Percentiles rank a stretch among this genome's conserved stretches.
phyloP scores from a whole-genome alignment of 768 basidiomycete genomes.

The Porpolomopsis calyptriformis region DNA sequence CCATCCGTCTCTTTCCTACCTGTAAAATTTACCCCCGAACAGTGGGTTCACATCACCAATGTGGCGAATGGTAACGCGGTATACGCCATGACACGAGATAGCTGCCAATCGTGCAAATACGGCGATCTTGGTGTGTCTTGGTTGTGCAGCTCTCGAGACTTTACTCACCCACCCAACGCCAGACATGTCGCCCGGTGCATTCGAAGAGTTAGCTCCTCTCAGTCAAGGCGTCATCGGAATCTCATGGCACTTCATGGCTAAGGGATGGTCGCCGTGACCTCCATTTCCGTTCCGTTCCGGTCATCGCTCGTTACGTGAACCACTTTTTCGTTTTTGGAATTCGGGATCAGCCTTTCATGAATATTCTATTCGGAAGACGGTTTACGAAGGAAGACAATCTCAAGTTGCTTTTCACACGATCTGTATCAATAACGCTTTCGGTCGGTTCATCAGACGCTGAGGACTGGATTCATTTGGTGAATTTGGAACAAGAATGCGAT shows the following conservation, averaged over 20 bases:
- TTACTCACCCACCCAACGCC: constrained; percentile 4
- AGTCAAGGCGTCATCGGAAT: constrained; percentile 41
- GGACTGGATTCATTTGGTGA: too few species aligned
- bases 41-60: constrained; percentile 57
- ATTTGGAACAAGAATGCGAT: too few species aligned
- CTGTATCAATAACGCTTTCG: too few species aligned
- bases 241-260: constrained; percentile 50
- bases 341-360: too few species aligned
- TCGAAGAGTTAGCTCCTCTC: constrained; percentile 40
- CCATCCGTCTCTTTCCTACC: neutral
- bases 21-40: constrained; percentile 5
- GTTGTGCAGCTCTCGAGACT: neutral
- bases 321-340: neutral
- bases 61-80: constrained; percentile 39
- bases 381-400: too few species aligned
- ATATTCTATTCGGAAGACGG: too few species aligned
- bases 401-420: too few species aligned
- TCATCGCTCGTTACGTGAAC: neutral
- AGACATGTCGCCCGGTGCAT: constrained; percentile 63
- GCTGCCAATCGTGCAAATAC: constrained; percentile 44
- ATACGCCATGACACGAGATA: constrained; percentile 44
- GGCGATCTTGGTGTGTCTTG: constrained; percentile 44
- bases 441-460: too few species aligned
- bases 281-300: neutral
- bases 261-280: constrained; percentile 32